Evolutionary conservation across 441 rosid species (phyloP).

Genomic region (Theobroma grandiflorum): DNA sequence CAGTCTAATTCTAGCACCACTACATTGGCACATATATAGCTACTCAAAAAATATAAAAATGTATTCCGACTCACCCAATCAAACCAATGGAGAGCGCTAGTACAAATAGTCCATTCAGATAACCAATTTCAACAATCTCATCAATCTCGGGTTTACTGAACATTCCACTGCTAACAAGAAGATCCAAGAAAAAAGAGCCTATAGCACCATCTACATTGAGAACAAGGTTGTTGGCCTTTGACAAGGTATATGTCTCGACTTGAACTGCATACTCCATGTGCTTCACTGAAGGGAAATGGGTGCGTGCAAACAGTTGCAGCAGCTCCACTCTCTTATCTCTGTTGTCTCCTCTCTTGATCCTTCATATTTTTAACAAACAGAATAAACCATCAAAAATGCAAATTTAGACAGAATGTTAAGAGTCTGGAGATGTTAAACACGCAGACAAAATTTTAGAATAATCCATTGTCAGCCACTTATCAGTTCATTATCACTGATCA

Average conservation of each 20-base stretch:
- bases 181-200: constrained; percentile 95
- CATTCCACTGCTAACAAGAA: constrained; percentile 93
- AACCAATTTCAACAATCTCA: constrained; percentile 85
- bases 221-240: constrained; percentile 89
- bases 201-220: constrained; percentile 92
- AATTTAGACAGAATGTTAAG: no score
- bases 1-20: no score
- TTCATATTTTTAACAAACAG: constrained; percentile 33
- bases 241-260: constrained; percentile 89
- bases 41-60: no score
- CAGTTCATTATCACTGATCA: no score
- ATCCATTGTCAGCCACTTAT: no score
- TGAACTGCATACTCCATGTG: constrained; percentile 95
- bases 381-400: no score
- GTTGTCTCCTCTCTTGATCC: constrained; percentile 98
- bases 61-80: constrained; percentile 60
- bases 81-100: constrained; percentile 92
- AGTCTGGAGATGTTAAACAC: no score
- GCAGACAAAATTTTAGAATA: no score
- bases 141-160: constrained; percentile 92
- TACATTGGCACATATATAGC: no score
- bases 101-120: constrained; percentile 89
- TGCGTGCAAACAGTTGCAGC: constrained; percentile 79
- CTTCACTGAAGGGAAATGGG: constrained; percentile 90
- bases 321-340: constrained; percentile 95